These are phyloP conservation scores for Alternaria longipes DNA, from an alignment of 2,329 filamentous ascomycete species.

Conservation along the genomic window DNA sequence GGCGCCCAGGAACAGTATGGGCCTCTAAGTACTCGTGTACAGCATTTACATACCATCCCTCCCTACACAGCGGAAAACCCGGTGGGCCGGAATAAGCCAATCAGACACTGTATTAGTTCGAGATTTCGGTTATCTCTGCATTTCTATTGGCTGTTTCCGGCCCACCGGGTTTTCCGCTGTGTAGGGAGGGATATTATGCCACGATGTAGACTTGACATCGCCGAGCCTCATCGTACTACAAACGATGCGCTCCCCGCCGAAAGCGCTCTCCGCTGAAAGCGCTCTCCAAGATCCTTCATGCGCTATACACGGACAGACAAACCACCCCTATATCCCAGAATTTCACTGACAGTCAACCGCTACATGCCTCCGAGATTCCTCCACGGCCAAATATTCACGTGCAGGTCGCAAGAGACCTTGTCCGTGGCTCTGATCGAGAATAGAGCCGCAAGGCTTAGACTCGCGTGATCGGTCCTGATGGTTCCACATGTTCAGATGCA, in stretches of 20 bases:
- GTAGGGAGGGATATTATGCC: too few relatives aligned
- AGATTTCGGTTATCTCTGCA: too few relatives aligned
- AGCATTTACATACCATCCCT: too few relatives aligned
- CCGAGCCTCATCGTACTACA: neutral
- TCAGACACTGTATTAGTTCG: too few relatives aligned
- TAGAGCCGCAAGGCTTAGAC: neutral
- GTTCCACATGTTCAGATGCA: neutral
- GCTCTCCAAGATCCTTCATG: neutral
- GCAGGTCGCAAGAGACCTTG: neutral
- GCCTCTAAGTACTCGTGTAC: neutral
- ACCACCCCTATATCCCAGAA: neutral
- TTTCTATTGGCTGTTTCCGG: too few relatives aligned
- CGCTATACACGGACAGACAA: neutral
- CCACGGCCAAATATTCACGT: neutral
- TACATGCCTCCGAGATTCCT: neutral
- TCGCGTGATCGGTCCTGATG: slow-evolving; percentile 1
- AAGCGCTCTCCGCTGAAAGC: neutral
- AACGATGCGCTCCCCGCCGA: neutral
- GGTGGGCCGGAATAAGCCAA: too few relatives aligned
- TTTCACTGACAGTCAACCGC: neutral
- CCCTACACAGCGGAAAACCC: too few relatives aligned
- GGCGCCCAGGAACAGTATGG: neutral
- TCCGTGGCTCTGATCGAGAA: neutral
- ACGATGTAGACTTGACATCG: neutral
- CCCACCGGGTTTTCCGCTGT: too few relatives aligned